Evolutionary conservation across 352 stramenopile species (phyloP).

Genomic region (Phytophthora pistaciae): DNA sequence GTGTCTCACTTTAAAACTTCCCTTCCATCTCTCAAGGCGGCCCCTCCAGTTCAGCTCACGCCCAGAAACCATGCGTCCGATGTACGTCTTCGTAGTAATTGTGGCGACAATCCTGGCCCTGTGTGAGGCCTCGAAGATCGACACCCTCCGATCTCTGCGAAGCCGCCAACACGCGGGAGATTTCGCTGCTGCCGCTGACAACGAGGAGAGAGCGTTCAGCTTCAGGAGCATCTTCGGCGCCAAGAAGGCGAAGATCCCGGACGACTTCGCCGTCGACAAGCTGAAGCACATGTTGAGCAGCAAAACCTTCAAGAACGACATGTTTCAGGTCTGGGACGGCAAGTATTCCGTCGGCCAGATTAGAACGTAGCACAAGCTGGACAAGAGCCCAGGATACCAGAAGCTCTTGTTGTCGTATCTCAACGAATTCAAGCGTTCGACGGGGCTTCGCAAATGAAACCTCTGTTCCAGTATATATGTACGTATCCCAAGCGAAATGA

Average conservation of each 20-base stretch:
- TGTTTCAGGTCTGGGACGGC: background rate
- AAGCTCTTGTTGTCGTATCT: background rate
- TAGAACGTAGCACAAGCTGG: background rate
- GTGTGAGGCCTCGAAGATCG: background rate
- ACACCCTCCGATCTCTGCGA: too few relatives aligned
- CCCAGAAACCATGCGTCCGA: background rate
- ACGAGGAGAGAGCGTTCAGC: background rate
- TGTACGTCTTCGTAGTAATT: background rate
- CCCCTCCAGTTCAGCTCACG: too few relatives aligned
- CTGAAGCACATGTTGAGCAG: background rate
- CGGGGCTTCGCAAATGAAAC: background rate
- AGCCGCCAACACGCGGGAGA: too few relatives aligned
- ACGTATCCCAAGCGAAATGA: too few relatives aligned
- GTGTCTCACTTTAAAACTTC: background rate
- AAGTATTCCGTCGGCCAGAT: background rate
- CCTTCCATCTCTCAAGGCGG: too few relatives aligned
- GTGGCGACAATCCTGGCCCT: background rate
- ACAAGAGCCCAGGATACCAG: background rate
- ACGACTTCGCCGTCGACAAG: background rate
- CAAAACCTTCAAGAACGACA: background rate
- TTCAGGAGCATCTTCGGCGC: background rate
- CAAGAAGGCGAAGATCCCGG: background rate
- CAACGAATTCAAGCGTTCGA: background rate
- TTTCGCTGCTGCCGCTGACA: too few relatives aligned
- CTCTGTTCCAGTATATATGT: too few relatives aligned